phyloP scores from a whole-genome alignment of 208 protist genomes.

The Angomonas desouzai region DNA sequence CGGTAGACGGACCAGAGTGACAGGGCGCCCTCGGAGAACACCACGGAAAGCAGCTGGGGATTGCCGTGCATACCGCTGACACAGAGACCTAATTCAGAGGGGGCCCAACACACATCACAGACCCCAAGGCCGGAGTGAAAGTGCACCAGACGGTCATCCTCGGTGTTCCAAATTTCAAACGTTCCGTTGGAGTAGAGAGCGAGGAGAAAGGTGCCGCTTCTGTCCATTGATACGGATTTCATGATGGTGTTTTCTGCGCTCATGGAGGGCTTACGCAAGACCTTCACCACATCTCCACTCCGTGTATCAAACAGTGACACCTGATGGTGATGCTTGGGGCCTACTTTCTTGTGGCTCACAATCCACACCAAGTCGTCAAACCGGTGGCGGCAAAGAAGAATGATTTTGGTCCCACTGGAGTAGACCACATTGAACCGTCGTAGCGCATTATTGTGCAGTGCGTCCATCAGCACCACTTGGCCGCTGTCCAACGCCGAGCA shows the following conservation, averaged over 20 bases:
- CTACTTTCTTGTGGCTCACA: conserved; percentile 50
- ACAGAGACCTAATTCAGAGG: conserved; percentile 42
- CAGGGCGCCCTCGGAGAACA: conserved; percentile 67
- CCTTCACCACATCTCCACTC: conserved; percentile 60
- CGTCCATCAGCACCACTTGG: conserved; percentile 64
- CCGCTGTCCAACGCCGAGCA: conserved; percentile 70
- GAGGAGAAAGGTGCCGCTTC: conserved; percentile 50
- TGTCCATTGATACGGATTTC: conserved; percentile 61
- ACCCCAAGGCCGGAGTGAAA: conserved; percentile 66
- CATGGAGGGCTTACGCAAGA: conserved; percentile 57
- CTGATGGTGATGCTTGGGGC: conserved; percentile 63
- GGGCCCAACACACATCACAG: conserved; percentile 72
- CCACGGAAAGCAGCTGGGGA: conserved; percentile 64
- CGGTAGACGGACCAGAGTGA: conserved; percentile 79
- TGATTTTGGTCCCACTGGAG: conserved; percentile 67
- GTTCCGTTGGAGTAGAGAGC: conserved; percentile 67
- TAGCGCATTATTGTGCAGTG: conserved; percentile 41
- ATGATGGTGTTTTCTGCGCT: conserved; percentile 18
- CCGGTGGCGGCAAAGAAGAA: conserved; percentile 53
- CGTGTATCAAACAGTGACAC: conserved; percentile 72
- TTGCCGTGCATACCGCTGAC: conserved; percentile 54
- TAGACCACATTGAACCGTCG: conserved; percentile 70
- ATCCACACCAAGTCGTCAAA: conserved; percentile 73
- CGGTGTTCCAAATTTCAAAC: conserved; percentile 81
- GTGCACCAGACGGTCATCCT: conserved; percentile 60